phyloP scores from a whole-genome alignment of 164 flowering plant species.

The Tinospora cordifolia region DNA sequence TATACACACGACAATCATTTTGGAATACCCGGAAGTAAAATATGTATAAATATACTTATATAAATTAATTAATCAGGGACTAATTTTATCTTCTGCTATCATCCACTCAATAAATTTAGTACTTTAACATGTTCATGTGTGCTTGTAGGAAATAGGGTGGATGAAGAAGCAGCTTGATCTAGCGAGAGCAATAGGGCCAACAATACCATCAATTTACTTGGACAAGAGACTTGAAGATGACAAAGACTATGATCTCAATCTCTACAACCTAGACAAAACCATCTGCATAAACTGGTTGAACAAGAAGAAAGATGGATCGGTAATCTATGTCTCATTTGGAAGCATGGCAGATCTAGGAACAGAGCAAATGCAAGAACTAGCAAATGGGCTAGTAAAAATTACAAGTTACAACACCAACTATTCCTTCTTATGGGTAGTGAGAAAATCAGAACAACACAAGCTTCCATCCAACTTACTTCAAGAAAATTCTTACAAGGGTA shows the following conservation, averaged over 20 bases:
- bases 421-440: slow-evolving; percentile 26
- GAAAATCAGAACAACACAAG: slow-evolving; percentile 1
- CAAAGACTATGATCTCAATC: slow-evolving; percentile 21
- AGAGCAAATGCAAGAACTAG: slow-evolving; percentile 25
- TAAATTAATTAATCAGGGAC: too few species aligned
- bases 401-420: neutral
- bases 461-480: too few species aligned
- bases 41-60: too few species aligned
- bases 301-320: slow-evolving; percentile 12
- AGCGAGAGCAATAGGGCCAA: too few species aligned
- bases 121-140: too few species aligned
- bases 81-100: too few species aligned
- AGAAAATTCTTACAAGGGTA: slow-evolving; percentile 13
- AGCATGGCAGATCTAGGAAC: slow-evolving; percentile 11
- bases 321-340: slow-evolving; percentile 25
- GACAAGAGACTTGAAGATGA: slow-evolving; percentile 20
- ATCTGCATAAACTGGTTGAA: slow-evolving; percentile 28
- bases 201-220: slow-evolving; percentile 7
- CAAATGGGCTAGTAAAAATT: slow-evolving; percentile 9
- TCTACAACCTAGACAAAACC: slow-evolving; percentile 10
- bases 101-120: too few species aligned
- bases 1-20: too few species aligned
- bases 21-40: too few species aligned
- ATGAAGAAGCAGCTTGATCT: too few species aligned
- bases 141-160: too few species aligned